phyloP scores from a whole-genome alignment of 2,329 filamentous ascomycete species.

The Aspergillus sp. region DNA sequence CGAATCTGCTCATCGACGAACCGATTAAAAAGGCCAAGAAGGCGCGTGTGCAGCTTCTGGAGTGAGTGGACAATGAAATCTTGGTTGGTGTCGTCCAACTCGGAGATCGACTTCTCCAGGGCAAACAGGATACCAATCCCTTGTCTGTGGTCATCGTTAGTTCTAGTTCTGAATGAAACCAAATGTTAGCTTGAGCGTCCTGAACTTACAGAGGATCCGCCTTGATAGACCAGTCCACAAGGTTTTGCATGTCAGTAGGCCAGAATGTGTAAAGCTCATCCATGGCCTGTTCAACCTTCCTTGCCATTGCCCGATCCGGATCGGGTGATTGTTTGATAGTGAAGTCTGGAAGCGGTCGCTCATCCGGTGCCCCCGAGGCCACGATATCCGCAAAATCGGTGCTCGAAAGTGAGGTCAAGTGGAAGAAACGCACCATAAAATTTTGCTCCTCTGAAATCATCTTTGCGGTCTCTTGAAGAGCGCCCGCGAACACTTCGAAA shows the following conservation, averaged over 20 bases:
- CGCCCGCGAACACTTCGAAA: constrained; percentile 77
- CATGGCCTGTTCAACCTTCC: constrained; percentile 81
- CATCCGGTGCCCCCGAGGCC: constrained; percentile 61
- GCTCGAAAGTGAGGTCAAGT: constrained; percentile 80
- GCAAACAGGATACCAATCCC: constrained; percentile 81
- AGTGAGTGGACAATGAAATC: constrained; percentile 81
- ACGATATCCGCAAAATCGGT: constrained; percentile 83
- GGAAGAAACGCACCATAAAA: constrained; percentile 96
- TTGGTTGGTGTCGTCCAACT: constrained; percentile 86
- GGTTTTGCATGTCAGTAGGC: constrained; percentile 70
- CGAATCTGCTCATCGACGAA: constrained; percentile 95
- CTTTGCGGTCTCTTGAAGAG: constrained; percentile 77
- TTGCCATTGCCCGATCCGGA: constrained; percentile 82
- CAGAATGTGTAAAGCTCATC: constrained; percentile 84
- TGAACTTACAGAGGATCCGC: constrained; percentile 75
- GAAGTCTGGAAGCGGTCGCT: constrained; percentile 71
- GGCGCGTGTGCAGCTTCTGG: constrained; percentile 72
- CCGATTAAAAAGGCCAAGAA: constrained; percentile 76
- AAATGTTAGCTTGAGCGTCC: background rate
- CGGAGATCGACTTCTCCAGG: constrained; percentile 74
- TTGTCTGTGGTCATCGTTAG: constrained; percentile 58
- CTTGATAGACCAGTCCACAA: constrained; percentile 80
- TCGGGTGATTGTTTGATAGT: constrained; percentile 77
- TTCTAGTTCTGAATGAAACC: constrained; percentile 22
- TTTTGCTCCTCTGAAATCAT: constrained; percentile 93